phyloP scores from a whole-genome alignment of 2,329 filamentous ascomycete genomes.

The Chaetothyriales sp. region DNA sequence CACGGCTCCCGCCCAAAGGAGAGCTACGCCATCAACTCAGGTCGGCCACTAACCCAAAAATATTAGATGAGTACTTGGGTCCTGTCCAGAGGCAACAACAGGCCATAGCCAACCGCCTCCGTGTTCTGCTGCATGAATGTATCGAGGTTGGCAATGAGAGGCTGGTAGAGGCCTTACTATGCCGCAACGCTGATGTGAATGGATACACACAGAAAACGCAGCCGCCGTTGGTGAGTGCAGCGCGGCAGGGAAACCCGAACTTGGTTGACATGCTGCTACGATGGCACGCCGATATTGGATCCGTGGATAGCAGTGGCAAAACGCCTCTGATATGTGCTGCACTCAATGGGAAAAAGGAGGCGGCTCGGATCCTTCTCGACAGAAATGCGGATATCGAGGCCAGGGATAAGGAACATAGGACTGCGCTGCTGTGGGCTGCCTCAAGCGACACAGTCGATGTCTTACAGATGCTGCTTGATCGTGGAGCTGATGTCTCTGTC shows the following conservation, averaged over 20 bases:
- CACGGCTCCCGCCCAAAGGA: background rate
- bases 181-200: background rate
- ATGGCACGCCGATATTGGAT: background rate
- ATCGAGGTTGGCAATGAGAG: background rate
- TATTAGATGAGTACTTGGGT: background rate
- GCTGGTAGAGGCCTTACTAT: background rate
- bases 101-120: background rate
- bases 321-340: background rate
- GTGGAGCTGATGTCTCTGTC: conserved; percentile 5
- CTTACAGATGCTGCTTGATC: conserved; percentile 2
- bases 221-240: background rate
- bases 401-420: conserved; percentile 3
- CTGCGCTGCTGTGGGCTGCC: conserved; percentile 6
- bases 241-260: background rate
- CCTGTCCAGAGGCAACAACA: background rate
- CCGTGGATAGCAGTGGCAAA: background rate
- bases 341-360: conserved; percentile 3
- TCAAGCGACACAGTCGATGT: conserved; percentile 6
- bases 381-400: conserved; percentile 26
- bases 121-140: background rate
- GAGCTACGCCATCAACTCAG: background rate
- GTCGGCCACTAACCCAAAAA: background rate
- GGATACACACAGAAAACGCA: background rate
- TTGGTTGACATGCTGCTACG: background rate
- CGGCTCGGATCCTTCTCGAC: conserved; percentile 19